phyloP scores from a whole-genome alignment of 805 yeast species.

The Candida argentea region DNA sequence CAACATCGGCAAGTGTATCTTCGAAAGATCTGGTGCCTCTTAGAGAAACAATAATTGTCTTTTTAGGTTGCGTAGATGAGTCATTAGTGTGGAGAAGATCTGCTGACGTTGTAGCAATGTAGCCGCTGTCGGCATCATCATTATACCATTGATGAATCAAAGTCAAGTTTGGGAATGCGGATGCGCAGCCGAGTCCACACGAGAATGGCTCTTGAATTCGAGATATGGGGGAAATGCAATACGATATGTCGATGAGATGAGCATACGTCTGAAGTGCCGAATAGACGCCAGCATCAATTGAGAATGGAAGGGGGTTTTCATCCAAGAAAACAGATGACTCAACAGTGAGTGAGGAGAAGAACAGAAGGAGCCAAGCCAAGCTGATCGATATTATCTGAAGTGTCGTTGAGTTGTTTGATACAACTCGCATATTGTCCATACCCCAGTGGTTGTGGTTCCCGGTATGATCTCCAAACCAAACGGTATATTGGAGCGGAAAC shows the following conservation, averaged over 20 bases:
- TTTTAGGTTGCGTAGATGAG: constrained; percentile 6
- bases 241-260: constrained; percentile 33
- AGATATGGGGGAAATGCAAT: constrained; percentile 24
- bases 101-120: constrained; percentile 23
- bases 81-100: constrained; percentile 14
- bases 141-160: constrained; percentile 32
- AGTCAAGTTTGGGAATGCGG: constrained; percentile 24
- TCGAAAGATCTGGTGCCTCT: constrained; percentile 34
- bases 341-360: too few relatives aligned
- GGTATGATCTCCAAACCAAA: too few relatives aligned
- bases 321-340: too few relatives aligned
- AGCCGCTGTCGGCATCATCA: constrained; percentile 28
- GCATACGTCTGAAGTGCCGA: constrained; percentile 26
- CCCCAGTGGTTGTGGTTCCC: too few relatives aligned
- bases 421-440: too few relatives aligned
- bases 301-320: not conserved
- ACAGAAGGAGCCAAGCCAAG: too few relatives aligned
- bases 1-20: constrained; percentile 30
- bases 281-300: constrained; percentile 8
- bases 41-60: constrained; percentile 23
- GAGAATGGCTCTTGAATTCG: constrained; percentile 26
- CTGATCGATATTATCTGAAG: too few relatives aligned
- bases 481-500: too few relatives aligned
- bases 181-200: constrained; percentile 27
- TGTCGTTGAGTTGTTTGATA: too few relatives aligned